These are phyloP conservation scores for Pseudoturritis turrita DNA, from an alignment of 345 rosid genomes.

Conservation along the genomic window DNA sequence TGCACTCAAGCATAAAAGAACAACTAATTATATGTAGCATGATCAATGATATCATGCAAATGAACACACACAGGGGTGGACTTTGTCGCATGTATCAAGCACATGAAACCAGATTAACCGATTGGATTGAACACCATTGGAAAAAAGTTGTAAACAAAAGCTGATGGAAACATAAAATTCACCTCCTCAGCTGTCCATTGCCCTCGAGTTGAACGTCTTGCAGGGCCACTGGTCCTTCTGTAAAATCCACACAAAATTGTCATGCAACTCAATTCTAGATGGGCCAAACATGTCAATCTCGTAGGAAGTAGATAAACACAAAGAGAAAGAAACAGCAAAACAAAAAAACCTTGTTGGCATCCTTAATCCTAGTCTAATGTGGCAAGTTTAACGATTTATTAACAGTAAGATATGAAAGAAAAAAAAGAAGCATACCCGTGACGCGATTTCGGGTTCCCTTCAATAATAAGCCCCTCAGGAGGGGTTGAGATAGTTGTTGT, in stretches of 20 bases:
- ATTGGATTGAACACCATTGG: background rate
- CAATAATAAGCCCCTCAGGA: constrained; percentile 47
- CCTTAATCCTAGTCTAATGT: background rate
- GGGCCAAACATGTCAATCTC: background rate
- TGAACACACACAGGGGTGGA: background rate
- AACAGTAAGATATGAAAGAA: background rate
- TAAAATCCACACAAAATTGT: constrained; percentile 10
- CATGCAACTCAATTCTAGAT: background rate
- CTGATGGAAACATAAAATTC: constrained; percentile 10
- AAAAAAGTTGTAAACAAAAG: background rate
- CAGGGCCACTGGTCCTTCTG: constrained; percentile 96
- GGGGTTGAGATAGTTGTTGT: constrained; percentile 40
- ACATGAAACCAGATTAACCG: background rate
- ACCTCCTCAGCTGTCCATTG: constrained; percentile 99
- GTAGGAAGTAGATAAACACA: too few species aligned
- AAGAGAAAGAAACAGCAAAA: too few species aligned
- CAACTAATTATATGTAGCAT: background rate
- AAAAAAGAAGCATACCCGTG: constrained; percentile 58
- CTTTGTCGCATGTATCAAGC: background rate
- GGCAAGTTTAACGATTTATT: background rate
- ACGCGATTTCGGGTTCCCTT: constrained; percentile 48
- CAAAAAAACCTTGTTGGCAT: background rate
- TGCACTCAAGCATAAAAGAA: background rate
- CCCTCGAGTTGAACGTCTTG: constrained; percentile 96
- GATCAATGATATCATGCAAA: constrained; percentile 3